Base-by-base conservation (phyloP, 345 rosid species). In the Populus alba region DNA sequence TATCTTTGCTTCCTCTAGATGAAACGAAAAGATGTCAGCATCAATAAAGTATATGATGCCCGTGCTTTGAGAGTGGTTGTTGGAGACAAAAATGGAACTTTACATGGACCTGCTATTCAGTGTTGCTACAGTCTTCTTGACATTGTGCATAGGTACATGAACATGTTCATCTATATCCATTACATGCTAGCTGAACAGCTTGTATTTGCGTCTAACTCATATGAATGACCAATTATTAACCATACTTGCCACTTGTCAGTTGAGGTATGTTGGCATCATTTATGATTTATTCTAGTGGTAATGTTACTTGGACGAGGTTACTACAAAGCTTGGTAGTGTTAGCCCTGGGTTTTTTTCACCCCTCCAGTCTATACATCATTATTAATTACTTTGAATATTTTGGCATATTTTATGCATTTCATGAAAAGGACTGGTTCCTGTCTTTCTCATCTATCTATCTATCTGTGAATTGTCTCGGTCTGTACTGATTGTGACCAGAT, bases 41-140 rank as follows among this genome's bases (percentile, higher is more conserved):
- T 91, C 55, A 70, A 83, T 78, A 85, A 88, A 82, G 89, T 91
- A 17, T 90, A 87, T 77, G 93, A 91, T 84, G 90, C 93, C 63
- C 93, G 95, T 68, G 95, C 95, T 39, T 53, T 91, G 80, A 90
- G 95, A 80, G 95, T 91, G 15, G 87, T 91, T 69, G 87, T 91
- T 73, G 95, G 95, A 77, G 95, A 91, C 83, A 89, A 88, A 77
- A 88, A 87, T 71, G 93, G 95, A 77, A 87, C 89, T 76, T 74
- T 91, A 67, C 90, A 85, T 75, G 95, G 95, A 73, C 88, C 95
- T 55, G 95, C 95, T 62, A 85, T 91, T 78, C 92, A 86, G 77
- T 87, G 86, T 81, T 91, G 95, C 84, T 91, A 91, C 85, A 90
- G 86, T 83, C 86, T 90, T 78, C 93, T 91, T 39, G 81, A 88